Base-by-base conservation (phyloP, 192 early-diverging fungal genomes). In the Linnemannia schmuckeri region DNA sequence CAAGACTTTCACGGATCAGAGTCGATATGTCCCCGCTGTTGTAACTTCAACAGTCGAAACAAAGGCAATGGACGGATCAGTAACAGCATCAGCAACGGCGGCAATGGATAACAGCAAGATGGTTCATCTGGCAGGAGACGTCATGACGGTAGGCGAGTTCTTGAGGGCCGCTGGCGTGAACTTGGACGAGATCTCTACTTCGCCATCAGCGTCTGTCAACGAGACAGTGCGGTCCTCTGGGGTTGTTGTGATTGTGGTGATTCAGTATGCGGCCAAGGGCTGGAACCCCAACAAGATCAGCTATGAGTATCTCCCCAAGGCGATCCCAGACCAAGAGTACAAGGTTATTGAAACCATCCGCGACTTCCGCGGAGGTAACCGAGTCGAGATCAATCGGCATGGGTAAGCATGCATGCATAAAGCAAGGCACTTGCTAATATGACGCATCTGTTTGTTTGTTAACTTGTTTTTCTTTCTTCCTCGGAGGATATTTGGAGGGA, bases 281-380 rank as follows among this genome's bases (percentile, higher is more conserved):
- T 87, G 85, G 77, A 82, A 88, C 75, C 74, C 78, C 3, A 74
- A 88, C 52, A 37, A 49, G 37, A 88, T 88, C 42, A 81, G 72
- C 27, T 90, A 90, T 52, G 87, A 82, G 72, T 90, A 90, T 66
- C 76, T 85, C 3, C 89, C 89, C 20, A 87, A 88, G 68, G 81
- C 82, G 0, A 88, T 90, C 52, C 68, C 81, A 4, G 89, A 88
- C 54, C 83, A 88, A 41, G 87, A 90, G 46, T 90, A 88, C 74
- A 90, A 90, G 42, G 75, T 78, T 20, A 75, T 82, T 38, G 89
- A 90, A 72, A 88, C 70, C 22, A 82, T 90, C 7, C 83, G 82
- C 35, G 79, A 90, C 37, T 74, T 82, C 44, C 68, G 70, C 68
- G 71, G 71, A 24, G 80, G 82, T 3, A 78, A 70, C 15, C 79